Base-by-base conservation (phyloP, 805 yeast species). In the Ogataea haglerorum region DNA sequence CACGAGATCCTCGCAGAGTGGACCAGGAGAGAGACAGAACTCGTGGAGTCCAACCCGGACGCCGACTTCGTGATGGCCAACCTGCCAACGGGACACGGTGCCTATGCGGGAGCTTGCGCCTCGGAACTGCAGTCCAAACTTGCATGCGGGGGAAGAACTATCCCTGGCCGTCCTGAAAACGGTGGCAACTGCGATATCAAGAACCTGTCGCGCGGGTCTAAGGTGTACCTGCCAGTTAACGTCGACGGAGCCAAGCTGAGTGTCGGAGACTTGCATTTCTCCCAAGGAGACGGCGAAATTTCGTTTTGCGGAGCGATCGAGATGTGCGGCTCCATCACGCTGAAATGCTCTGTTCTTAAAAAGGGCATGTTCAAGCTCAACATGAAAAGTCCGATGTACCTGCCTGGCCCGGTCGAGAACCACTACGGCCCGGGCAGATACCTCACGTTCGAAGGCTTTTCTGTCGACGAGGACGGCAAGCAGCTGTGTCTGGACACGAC, bases 101-200 rank as follows among this genome's bases (percentile, higher is more conserved):
- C 73, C 4, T 68, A 58, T 48, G 69, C 70, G 4, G 78, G 78
- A 1, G 40, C 56, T 6, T 15, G 44, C n/a, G 73, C 71, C 5
- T 37, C 58, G 8, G 67, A 54, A 8, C 49, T 52, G 26, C 64
- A 66, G 24, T 68, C 60, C 6, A 54, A 53, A 33, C 34, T 51
- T 23, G 43, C 39, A 2, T 65, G 65, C 34, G 78, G 78, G n/a
- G 76, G 77, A 6, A 61, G 78, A 28, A 73, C 78, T 2, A 71
- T 73, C 40, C 78, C 78, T 15, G 76, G 76, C 1, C 53, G 76
- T 47, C 77, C 73, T 21, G 78, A 73, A 57, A 63, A 72, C 52
- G 78, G 78, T 10, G 78, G 78, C 10, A 73, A 73, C 50, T 72
- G 77, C 54, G 78, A 73, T 46, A 73, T 73, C 50, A 73, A 73